Evolutionary conservation across 345 rosid genomes (phyloP), one percentile per base, ranked within the genome.

Genomic region (Hibiscus trionum): DNA sequence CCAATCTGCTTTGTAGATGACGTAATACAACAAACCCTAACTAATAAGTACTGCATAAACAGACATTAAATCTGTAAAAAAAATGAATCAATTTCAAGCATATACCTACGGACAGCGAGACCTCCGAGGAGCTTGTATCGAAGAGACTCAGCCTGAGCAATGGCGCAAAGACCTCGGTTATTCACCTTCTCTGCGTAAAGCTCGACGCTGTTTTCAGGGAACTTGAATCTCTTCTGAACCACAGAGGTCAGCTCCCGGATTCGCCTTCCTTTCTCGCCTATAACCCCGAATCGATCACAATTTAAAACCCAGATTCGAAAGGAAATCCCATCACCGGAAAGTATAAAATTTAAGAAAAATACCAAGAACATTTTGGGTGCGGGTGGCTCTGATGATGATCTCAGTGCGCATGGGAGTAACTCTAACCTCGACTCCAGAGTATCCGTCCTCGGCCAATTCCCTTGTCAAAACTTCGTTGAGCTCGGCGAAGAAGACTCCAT

Each of bases 101-200:
- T 31, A 24, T 78, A 90, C 96, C 97, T 92, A 17, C 96, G 88
- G 47, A 90, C 97, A 24, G 97, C 98, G 11, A 93, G 98, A n/a
- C 98, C 95, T 56, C 98, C 98, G 8, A 93, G 93, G 47, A 93
- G 89, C 86, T 89, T 93, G 85, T 88, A 88, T 37, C 95, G 96
- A 27, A 93, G 95, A 73, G 98, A 93, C 84, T 93, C 97, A 0
- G 91, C 98, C 79, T 93, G 97, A 26, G 97, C 60, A 77, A 93
- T 86, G 17, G 98, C 97, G 55, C 98, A 90, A 35, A 93, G 91
- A 0, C 98, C 98, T 64, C 93, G 86, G 85, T 80, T 89, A 77
- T 71, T 79, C 14, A 90, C 95, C 81, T 89, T 93, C 80, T 90
- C 98, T 6, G 97, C 95, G 29, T 90, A 93, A 47, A 93, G 88